Evolutionary conservation across 306 rosid genomes (phyloP).

Genomic region (Senna tora): DNA sequence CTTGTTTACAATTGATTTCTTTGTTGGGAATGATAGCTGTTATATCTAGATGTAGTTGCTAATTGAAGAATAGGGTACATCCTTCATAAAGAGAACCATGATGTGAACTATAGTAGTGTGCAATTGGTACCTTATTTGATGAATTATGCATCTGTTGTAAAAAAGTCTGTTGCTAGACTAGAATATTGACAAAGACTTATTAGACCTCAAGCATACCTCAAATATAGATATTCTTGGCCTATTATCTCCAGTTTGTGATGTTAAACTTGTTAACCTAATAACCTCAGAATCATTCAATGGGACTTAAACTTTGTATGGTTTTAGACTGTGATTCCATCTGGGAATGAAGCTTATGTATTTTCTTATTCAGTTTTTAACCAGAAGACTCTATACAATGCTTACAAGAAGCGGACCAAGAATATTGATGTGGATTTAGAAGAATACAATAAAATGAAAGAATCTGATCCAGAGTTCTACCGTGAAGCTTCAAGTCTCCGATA

Average conservation of each 20-base stretch:
- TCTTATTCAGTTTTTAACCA: conserved; percentile 83
- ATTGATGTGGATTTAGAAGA: conserved; percentile 75
- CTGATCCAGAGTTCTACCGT: conserved; percentile 98
- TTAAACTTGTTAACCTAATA: conserved; percentile 10
- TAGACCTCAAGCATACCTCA: conserved; percentile 1
- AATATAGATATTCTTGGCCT: background rate
- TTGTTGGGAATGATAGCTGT: conserved; percentile 3
- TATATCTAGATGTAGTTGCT: conserved; percentile 13
- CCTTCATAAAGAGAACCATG: background rate
- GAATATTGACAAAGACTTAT: conserved; percentile 4
- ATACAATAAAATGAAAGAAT: conserved; percentile 90
- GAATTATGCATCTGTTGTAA: background rate
- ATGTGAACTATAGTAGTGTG: conserved; percentile 6
- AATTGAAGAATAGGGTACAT: conserved; percentile 5
- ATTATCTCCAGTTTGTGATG: conserved; percentile 1
- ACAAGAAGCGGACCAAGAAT: conserved; percentile 86
- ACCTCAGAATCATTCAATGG: background rate
- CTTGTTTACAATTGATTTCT: background rate
- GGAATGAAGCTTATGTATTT: conserved; percentile 27
- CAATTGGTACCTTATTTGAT: background rate
- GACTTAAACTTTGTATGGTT: background rate
- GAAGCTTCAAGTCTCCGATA: conserved; percentile 95
- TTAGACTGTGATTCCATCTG: background rate
- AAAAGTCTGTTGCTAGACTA: conserved; percentile 15
- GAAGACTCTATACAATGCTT: conserved; percentile 82